Evolutionary conservation across 1,139 yeast species (phyloP).

Genomic region (Spathaspora sp.): DNA sequence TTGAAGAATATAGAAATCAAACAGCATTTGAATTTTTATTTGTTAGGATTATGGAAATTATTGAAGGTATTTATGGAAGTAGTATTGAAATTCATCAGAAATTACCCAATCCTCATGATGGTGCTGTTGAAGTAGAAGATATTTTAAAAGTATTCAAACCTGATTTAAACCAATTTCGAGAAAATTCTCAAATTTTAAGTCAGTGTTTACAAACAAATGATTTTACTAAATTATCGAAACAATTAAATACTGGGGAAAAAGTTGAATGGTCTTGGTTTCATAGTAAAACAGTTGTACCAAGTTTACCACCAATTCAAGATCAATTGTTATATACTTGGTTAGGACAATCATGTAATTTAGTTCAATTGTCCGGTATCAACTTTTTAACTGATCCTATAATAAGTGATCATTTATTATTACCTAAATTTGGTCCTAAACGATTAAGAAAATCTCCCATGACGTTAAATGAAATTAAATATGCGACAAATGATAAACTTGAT

Average conservation of each 20-base stretch:
- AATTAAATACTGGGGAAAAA: conserved; percentile 5
- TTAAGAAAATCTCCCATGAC: conserved; percentile 70
- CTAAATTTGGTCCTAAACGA: conserved; percentile 76
- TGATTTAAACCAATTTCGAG: conserved; percentile 44
- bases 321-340: conserved; percentile 81
- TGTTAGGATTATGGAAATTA: conserved; percentile 68
- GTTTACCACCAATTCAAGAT: conserved; percentile 31
- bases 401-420: conserved; percentile 62
- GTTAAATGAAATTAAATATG: conserved; percentile 58
- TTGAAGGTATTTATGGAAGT: conserved; percentile 68
- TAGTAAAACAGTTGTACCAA: not conserved
- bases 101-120: conserved; percentile 47
- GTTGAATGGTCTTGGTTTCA: conserved; percentile 7
- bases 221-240: conserved; percentile 17
- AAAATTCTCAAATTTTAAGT: conserved; percentile 30
- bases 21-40: conserved; percentile 81
- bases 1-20: conserved; percentile 86
- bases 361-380: conserved; percentile 71
- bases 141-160: conserved; percentile 62
- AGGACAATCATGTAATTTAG: conserved; percentile 84
- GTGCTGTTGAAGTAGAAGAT: conserved; percentile 45
- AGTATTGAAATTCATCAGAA: conserved; percentile 45
- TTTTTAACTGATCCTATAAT: conserved; percentile 85
- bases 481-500: conserved; percentile 52
- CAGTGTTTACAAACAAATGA: conserved; percentile 24